Evolutionary conservation across 768 basidiomycete genomes (phyloP).

Genomic region (Kwoniella pini): DNA sequence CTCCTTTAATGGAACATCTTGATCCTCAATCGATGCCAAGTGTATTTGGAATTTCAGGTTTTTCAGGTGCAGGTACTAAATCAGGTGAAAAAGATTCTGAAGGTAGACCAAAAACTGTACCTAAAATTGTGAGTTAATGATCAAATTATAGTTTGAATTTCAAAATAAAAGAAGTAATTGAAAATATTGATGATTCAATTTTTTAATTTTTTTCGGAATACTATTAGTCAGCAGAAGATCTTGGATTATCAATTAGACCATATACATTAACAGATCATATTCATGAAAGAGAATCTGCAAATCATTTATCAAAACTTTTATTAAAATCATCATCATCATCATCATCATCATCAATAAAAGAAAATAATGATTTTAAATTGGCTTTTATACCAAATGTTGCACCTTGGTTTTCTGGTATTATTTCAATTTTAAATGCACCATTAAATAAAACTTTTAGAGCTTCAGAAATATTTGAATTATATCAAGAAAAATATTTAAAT

Average conservation of each 20-base stretch:
- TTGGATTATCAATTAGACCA: constrained; percentile 73
- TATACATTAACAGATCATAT: constrained; percentile 96
- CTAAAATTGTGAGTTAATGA: constrained; percentile 68
- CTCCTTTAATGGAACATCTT: constrained; percentile 77
- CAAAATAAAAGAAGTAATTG: too few relatives aligned
- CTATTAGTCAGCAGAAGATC: constrained; percentile 53
- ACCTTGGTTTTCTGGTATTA: constrained; percentile 95
- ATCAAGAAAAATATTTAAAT: constrained; percentile 71
- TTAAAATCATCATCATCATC: too few relatives aligned
- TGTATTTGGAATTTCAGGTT: constrained; percentile 90
- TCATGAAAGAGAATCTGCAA: constrained; percentile 92
- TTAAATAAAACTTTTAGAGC: constrained; percentile 69
- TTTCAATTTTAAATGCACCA: constrained; percentile 81
- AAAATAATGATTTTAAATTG: constrained; percentile 58
- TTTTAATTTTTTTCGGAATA: too few relatives aligned
- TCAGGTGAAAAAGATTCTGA: constrained; percentile 65
- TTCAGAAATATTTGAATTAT: constrained; percentile 69
- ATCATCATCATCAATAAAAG: constrained; percentile 45
- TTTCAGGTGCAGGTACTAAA: constrained; percentile 91
- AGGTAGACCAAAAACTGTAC: constrained; percentile 70
- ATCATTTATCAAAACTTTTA: constrained; percentile 68
- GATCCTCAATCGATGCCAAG: constrained; percentile 67
- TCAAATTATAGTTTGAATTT: too few relatives aligned
- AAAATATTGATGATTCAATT: neutral
- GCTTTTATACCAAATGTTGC: constrained; percentile 86